Conservation (phyloP, 2,329 filamentous ascomycete species). For the Trichophyton verrucosum region DNA sequence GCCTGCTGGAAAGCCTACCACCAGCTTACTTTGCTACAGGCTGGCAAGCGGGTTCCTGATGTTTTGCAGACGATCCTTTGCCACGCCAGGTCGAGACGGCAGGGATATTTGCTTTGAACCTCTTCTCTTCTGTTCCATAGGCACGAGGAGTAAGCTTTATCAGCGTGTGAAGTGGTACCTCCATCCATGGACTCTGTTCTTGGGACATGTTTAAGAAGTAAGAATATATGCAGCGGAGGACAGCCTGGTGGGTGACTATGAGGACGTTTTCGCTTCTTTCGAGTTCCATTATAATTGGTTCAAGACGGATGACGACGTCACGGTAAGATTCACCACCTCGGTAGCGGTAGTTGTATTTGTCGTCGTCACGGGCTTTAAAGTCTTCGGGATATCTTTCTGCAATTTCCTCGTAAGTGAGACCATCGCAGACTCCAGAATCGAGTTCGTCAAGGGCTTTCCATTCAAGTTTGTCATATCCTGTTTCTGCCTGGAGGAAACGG, state of each 20-base stretch:
- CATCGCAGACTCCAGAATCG: conserved; percentile 91
- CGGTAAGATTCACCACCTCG: conserved; percentile 91
- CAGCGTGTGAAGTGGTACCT: conserved; percentile 87
- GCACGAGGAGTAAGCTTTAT: conserved; percentile 93
- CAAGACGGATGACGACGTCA: conserved; percentile 91
- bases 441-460: conserved; percentile 98
- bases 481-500: conserved; percentile 59
- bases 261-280: conserved; percentile 93
- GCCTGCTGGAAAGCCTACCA: neutral
- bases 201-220: conserved; percentile 98
- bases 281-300: conserved; percentile 99
- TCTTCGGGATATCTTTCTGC: conserved; percentile 84
- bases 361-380: conserved; percentile 87
- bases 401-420: conserved; percentile 91
- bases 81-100: conserved; percentile 93
- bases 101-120: conserved; percentile 80
- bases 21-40: neutral
- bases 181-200: conserved; percentile 92
- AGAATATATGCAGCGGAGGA: conserved; percentile 91
- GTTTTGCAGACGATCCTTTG: conserved; percentile 84
- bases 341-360: conserved; percentile 99
- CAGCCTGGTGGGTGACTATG: conserved; percentile 95
- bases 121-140: conserved; percentile 82
- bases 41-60: conserved; percentile 41
- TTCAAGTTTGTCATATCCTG: conserved; percentile 76